phyloP scores from a whole-genome alignment of 208 protist species.

The Crithidia expoeki region DNA sequence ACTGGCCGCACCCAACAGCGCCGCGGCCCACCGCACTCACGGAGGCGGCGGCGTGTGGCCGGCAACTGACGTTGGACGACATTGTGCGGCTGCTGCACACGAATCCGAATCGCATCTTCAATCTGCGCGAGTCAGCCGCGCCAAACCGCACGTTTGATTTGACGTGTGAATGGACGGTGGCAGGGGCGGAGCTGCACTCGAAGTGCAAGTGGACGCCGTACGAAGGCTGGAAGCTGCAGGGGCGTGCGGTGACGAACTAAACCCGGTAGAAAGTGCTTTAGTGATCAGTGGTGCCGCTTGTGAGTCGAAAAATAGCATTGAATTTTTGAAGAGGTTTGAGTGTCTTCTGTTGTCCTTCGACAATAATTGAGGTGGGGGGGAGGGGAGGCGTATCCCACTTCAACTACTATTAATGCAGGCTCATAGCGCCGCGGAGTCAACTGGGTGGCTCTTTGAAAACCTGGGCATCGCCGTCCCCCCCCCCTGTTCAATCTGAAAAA shows the following conservation, averaged over 20 bases:
- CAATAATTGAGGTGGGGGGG: too few species aligned
- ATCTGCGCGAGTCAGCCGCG: conserved; percentile 35
- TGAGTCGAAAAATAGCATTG: background rate
- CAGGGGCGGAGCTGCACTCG: conserved; percentile 65
- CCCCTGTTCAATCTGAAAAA: too few species aligned
- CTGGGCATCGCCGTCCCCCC: too few species aligned
- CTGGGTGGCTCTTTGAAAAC: too few species aligned
- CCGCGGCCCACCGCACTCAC: conserved; percentile 53
- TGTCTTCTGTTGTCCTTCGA: too few species aligned
- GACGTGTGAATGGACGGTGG: conserved; percentile 57
- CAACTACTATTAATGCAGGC: too few species aligned
- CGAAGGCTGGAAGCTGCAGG: conserved; percentile 70
- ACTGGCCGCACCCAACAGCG: conserved; percentile 74
- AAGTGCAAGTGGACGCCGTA: conserved; percentile 91
- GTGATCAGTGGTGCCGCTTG: too few species aligned
- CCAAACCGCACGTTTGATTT: conserved; percentile 54
- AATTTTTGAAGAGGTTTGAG: too few species aligned
- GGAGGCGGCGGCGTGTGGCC: conserved; percentile 18
- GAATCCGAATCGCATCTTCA: conserved; percentile 82
- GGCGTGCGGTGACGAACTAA: conserved; percentile 40
- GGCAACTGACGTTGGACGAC: conserved; percentile 44
- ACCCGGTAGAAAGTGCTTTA: conserved; percentile 26
- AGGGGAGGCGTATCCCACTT: too few species aligned
- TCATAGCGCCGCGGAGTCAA: too few species aligned
- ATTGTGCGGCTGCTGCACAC: conserved; percentile 78